phyloP scores from a whole-genome alignment of 345 rosid species.

The Excoecaria cochinchinensis region DNA sequence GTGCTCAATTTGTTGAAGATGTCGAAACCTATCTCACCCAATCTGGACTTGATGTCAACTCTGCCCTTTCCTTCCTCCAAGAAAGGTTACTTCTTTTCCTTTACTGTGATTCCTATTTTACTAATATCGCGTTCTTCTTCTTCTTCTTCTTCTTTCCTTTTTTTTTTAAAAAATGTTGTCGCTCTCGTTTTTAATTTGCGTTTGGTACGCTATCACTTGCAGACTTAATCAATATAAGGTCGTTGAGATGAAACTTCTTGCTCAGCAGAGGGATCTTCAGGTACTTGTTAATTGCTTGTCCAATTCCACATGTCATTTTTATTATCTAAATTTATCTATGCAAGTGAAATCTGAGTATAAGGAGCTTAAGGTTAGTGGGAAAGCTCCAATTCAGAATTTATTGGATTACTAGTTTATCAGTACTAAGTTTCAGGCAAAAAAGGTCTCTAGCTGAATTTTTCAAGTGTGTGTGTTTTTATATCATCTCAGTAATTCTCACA shows the following conservation, averaged over 20 bases:
- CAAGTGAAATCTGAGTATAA: background rate
- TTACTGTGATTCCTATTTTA: background rate
- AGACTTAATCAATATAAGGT: constrained; percentile 86
- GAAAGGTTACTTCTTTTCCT: constrained; percentile 50
- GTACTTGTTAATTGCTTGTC: background rate
- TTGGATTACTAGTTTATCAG: background rate
- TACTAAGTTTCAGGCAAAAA: background rate
- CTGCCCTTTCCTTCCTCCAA: constrained; percentile 87
- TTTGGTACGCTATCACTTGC: constrained; percentile 8
- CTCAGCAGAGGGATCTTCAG: constrained; percentile 68
- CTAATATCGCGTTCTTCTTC: too few species aligned
- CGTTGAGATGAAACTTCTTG: constrained; percentile 89
- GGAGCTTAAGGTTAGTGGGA: background rate
- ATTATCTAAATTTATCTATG: background rate
- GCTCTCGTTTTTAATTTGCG: too few species aligned
- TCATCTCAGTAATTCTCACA: background rate
- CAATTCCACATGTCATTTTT: background rate
- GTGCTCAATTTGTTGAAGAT: constrained; percentile 85
- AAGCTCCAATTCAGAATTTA: background rate
- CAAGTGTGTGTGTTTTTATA: background rate
- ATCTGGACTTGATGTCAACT: constrained; percentile 67
- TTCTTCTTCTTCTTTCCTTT: background rate
- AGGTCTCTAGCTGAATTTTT: background rate
- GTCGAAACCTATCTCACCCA: constrained; percentile 71
- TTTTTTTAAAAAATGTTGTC: too few species aligned